Base-by-base conservation (phyloP, 2,329 filamentous ascomycete species). In the Cladosporium sp. region DNA sequence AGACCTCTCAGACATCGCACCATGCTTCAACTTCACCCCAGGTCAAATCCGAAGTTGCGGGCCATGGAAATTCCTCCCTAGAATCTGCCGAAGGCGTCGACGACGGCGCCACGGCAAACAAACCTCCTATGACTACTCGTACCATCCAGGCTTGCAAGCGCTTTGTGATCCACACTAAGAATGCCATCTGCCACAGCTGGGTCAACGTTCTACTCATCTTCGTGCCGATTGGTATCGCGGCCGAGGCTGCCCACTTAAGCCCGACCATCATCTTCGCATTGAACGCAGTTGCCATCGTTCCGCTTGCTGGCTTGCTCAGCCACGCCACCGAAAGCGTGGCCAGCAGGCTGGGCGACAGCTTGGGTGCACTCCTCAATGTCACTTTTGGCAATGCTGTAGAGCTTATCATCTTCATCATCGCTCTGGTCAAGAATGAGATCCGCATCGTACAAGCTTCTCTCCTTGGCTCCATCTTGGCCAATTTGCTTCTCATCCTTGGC, bases 381-480 rank as follows among this genome's bases (percentile, higher is more conserved):
- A 74, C 74, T 2, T 78, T 78, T 53, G 75, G 75, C 55, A 78
- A 78, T 53, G 74, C 74, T 15, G 74, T 78, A 38, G 74, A 78
- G 61, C 61, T 78, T 43, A 78, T 78, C 60, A 71, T 78, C 57
- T 78, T 77, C 67, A 89, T 84, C 66, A 89, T 91, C 69, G 87
- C 86, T 39, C 73, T 91, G 22, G 81, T 84, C 60, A 89, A 89
- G 77, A 76, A 89, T 69, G 83, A 96, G 73, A 93, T 96, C 54
- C 84, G 88, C 54, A 92, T 96, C 59, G 91, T 96, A 19, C 91
- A 96, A 70, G 89, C 91, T 12, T 95, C 91, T 0, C 74, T 96
- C 43, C 77, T 96, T 24, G 91, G 91, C 37, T 95, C 89, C 1
- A 95, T 96, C 61, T 73, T 96, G 57, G 86, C 90, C 56, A 96